Conservation (phyloP, 148 eudicot species). For the Rhododendron henanense region DNA sequence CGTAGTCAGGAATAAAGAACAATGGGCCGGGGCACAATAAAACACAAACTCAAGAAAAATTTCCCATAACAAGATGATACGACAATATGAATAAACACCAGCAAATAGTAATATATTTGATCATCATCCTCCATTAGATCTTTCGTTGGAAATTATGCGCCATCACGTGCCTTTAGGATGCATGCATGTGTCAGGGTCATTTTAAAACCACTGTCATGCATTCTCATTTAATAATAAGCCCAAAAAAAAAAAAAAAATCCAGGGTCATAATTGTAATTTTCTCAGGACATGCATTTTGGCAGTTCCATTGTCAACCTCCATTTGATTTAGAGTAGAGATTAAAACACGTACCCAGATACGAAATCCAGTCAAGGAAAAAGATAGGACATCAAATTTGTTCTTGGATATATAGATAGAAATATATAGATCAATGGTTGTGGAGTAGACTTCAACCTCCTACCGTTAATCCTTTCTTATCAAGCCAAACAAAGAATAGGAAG, state of each 20-base stretch:
- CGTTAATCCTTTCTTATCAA: constrained; percentile 10
- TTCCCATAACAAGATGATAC: too few species aligned
- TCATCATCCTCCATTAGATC: too few species aligned
- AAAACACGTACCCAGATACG: not conserved
- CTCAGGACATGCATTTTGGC: not conserved
- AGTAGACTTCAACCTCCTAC: constrained; percentile 11
- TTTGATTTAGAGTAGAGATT: constrained; percentile 2
- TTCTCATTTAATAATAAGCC: not conserved
- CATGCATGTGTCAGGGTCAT: not conserved
- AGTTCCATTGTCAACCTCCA: not conserved
- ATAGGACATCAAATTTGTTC: not conserved
- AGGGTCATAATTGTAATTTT: not conserved
- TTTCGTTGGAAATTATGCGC: not conserved
- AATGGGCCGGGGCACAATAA: too few species aligned
- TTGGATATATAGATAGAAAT: not conserved
- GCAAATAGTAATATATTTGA: too few species aligned
- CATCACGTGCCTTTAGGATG: not conserved
- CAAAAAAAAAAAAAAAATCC: not conserved
- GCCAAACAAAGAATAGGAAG: not conserved
- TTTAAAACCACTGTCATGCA: not conserved
- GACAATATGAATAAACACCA: too few species aligned
- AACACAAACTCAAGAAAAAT: too few species aligned
- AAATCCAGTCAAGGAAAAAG: not conserved
- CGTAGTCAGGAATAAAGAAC: too few species aligned
- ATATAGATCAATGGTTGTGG: constrained; percentile 2